These are phyloP conservation scores for Elsinoe fawcettii DNA, from an alignment of 2,329 filamentous ascomycete species.

Conservation along the genomic window DNA sequence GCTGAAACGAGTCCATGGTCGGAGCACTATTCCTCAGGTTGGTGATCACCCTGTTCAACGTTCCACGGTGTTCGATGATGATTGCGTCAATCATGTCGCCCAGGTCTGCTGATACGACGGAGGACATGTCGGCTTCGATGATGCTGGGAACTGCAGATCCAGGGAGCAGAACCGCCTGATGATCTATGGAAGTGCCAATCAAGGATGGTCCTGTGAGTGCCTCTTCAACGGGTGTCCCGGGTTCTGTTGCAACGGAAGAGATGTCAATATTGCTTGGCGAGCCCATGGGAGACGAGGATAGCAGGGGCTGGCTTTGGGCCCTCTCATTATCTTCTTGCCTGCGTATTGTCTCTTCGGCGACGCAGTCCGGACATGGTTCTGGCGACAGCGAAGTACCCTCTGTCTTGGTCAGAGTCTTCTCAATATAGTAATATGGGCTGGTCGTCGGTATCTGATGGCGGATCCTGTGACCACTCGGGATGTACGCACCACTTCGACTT, in stretches of 20 bases:
- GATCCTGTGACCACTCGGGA: slow-evolving; percentile 23
- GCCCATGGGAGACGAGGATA: not conserved
- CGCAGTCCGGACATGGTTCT: slow-evolving; percentile 26
- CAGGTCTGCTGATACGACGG: slow-evolving; percentile 30
- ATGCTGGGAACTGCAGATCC: slow-evolving; percentile 16
- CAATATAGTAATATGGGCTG: slow-evolving; percentile 24
- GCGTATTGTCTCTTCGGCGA: slow-evolving; percentile 25
- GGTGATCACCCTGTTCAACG: slow-evolving; percentile 34
- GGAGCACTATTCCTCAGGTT: slow-evolving; percentile 27
- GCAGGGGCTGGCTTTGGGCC: not conserved
- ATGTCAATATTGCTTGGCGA: slow-evolving; percentile 12
- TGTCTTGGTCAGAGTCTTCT: slow-evolving; percentile 19
- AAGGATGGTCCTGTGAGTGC: slow-evolving; percentile 14
- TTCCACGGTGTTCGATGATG: slow-evolving; percentile 34
- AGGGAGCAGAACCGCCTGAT: slow-evolving; percentile 17
- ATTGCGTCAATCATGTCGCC: slow-evolving; percentile 34
- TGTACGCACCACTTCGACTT: slow-evolving; percentile 25
- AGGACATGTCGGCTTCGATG: slow-evolving; percentile 21
- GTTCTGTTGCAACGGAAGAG: slow-evolving; percentile 16
- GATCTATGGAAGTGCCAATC: slow-evolving; percentile 16
- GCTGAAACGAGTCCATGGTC: slow-evolving; percentile 20
- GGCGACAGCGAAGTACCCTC: slow-evolving; percentile 20
- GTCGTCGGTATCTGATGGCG: slow-evolving; percentile 26
- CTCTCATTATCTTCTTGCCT: slow-evolving; percentile 19
- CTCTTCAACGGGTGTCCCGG: slow-evolving; percentile 14